Evolutionary conservation across 352 stramenopile species (phyloP), one percentile per base, ranked within the genome.

Genomic region (Phytophthora macrochlamydospora): DNA sequence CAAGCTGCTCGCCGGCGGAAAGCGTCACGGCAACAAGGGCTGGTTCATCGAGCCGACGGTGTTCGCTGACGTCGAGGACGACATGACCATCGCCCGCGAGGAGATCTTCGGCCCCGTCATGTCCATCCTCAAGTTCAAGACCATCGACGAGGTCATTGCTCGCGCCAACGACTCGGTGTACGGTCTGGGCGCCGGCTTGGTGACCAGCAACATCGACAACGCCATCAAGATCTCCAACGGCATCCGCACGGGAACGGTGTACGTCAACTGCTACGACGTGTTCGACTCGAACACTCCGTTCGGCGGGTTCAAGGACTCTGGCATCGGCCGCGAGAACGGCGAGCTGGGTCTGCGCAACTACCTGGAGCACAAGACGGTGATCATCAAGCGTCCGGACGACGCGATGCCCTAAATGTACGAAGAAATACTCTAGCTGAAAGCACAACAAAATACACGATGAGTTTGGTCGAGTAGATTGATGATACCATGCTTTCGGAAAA

Each of bases 21-120:
- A 85, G 63, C 69, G 78, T 28, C 60, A 93, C 7, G 57, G 75
- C 28, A 68, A 80, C 49, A 79, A 85, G 75, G 81, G 88, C 24
- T 93, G 89, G 60, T 99, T 97, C 77, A 97, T 97, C 74, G 69
- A 90, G 62, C 94, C 97, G 9, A 98, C 94, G 3, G 84, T 99
- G 43, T 82, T 99, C 24, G 88, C 73, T 6, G 82, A 92, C 51
- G 75, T 90, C 7, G 66, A 44, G 30, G 83, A 87, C 65, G 77
- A 92, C 69, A 95, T 93, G 81, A 93, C 73, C 48, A 97, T 97
- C 59, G 89, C 85, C 6, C 73, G 83, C 44, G 89, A 97, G 60
- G 91, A 98, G 75, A 90, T 97, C 53, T 97, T 98, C 65, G 91
- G 92, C 2, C 90, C 90, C 8, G 84, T 97, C 30, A 90, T 97